Evolutionary conservation across 768 basidiomycete genomes (phyloP).

Genomic region (Lentinula guzmanii): DNA sequence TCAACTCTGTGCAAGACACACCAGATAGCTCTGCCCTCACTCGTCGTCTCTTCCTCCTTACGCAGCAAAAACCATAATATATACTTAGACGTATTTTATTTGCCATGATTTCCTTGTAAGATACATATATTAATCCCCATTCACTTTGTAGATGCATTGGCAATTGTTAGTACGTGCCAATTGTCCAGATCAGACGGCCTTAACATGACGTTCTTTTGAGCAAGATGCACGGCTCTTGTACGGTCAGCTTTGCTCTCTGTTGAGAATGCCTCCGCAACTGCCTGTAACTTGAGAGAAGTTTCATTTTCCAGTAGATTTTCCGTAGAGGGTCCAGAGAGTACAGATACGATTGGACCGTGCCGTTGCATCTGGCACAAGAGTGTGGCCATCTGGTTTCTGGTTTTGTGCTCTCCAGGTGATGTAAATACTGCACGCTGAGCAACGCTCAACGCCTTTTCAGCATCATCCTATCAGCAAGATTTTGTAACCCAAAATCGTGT

Average conservation of each 20-base stretch:
- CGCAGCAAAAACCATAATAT: conserved; percentile 4
- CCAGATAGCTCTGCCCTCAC: conserved; percentile 31
- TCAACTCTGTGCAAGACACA: conserved; percentile 38
- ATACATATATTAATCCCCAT: conserved; percentile 8
- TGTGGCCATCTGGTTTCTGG: conserved; percentile 48
- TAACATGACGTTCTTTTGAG: conserved; percentile 62
- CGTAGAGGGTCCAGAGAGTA: conserved; percentile 28
- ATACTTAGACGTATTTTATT: not conserved
- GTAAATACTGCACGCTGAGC: conserved; percentile 52
- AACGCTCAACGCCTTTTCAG: conserved; percentile 40
- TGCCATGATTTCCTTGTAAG: not conserved
- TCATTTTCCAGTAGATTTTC: conserved; percentile 23
- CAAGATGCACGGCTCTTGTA: conserved; percentile 32
- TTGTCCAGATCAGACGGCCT: conserved; percentile 27
- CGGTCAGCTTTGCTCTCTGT: conserved; percentile 26
- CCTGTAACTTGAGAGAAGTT: conserved; percentile 43
- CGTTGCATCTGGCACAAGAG: conserved; percentile 47
- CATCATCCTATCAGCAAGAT: conserved; percentile 34
- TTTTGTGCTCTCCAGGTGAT: conserved; percentile 46
- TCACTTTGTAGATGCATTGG: conserved; percentile 34
- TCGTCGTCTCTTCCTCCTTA: conserved; percentile 46
- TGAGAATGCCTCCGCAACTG: conserved; percentile 43
- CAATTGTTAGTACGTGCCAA: conserved; percentile 46
- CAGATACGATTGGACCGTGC: conserved; percentile 34
- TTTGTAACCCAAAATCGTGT: not conserved